Evolutionary conservation across 2,329 filamentous ascomycete species (phyloP), one percentile per base, ranked within the genome.

Genomic region (Emmonsiellopsis sp.): DNA sequence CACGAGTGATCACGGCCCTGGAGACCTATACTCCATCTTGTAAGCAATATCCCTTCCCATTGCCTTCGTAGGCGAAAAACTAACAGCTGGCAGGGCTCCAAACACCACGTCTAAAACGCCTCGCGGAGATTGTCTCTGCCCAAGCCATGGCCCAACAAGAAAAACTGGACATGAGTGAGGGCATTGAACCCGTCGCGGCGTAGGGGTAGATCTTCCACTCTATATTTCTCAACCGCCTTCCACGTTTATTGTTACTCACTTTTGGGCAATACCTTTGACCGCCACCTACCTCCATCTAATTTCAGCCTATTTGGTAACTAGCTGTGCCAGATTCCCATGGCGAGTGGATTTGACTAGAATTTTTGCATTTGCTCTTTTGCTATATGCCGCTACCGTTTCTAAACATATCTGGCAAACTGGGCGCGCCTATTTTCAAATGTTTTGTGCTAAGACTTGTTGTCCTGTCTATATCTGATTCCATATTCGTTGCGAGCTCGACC

Each of bases 11-110:
- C 65, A 96, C 91, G 3, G 93, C 93, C 51, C 75, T 98, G 60
- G 93, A 98, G 75, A 98, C 93, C 11, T 98, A 98, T 69, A 97
- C 93, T 49, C 93, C 93, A 58, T 95, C 91, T 61, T 98, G 92
- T 93, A 79, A 80, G 87, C 78, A 53, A 33, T 53, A n/a, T n/a
- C 39, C 49, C 32, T 17, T 9, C n/a, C 57, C 57, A 42, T 27
- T 55, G 44, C 27, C 31, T 10, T 45, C 32, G 31, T 13, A 17
- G 21, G 14, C 11, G 37, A 17, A 37, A 27, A 21, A 53, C 56
- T 62, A 53, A 68, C 68, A 71, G 63, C 45, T 14, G 44, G 40
- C 55, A 93, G 88, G 89, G 92, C 83, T 96, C 49, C 91, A 96
- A 87, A 96, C 91, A 55, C 92, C 92, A 47, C 84, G 92, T 57